Evolutionary conservation across 2,329 filamentous ascomycete species (phyloP), one percentile per base, ranked within the genome.

Genomic region (Tolypocladium nubicola): DNA sequence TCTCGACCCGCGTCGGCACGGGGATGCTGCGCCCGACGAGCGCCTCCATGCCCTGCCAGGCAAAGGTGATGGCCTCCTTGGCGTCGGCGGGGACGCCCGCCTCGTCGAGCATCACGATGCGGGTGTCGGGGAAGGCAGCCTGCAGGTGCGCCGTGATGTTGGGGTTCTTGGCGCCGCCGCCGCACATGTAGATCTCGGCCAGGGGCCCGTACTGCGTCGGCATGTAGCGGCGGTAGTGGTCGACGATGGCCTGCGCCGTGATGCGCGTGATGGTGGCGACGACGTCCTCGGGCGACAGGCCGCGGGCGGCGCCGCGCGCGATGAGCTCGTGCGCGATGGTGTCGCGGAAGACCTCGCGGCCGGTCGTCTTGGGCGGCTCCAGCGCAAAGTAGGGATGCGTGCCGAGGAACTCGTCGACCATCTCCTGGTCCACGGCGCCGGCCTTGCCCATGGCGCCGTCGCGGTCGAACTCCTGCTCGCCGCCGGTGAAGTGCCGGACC

Each of bases 1-100:
- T 81, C 68, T 83, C 80, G 2, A 82, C 80, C 9, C 76, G 69
- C 56, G 64, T 63, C 2, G 80, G 80, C 10, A 84, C 78, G 1
- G 76, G 78, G 52, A 83, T 80, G 35, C 74, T 76, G 19, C 81
- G 73, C 9, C 79, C 80, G 0, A 82, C 75, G 19, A 84, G 65
- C 2, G 80, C 79, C 64, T 85, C 81, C 75, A 85, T 79, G 3
- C 76, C 81, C 67, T 83, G 80, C 76, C 79, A 82, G 4, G 83
- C 81, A 64, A 85, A 84, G 5, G 63, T 67, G 40, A 68, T 61
- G 35, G 81, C 80, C 65, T 85, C 82, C 66, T 85, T 85, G 3
- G 82, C 81, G 39, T 76, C 78, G 1, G 70, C 78, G 0, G 80
- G 79, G 53, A 85, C 75, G 5, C 81, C 81, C 3, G 80, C 79